phyloP scores from a whole-genome alignment of 495 filamentous ascomycete genomes.

The Neurospora sp. region DNA sequence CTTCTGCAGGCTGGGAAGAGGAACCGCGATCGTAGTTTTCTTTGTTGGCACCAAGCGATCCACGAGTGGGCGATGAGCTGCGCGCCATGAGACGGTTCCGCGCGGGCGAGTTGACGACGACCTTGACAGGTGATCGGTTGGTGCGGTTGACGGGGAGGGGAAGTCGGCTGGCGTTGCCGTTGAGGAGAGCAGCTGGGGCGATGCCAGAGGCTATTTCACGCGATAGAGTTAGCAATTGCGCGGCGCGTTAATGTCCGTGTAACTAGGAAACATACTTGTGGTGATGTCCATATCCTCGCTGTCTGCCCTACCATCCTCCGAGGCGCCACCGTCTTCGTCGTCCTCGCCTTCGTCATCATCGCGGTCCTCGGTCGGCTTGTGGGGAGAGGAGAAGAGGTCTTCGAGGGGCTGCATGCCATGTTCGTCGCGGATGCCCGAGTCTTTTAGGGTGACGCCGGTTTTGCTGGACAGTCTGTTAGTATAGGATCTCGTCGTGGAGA shows the following conservation, averaged over 20 bases:
- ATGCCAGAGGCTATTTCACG: conserved; percentile 14
- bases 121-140: conserved; percentile 43
- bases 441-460: conserved; percentile 75
- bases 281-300: conserved; percentile 36
- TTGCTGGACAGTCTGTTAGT: conserved; percentile 30
- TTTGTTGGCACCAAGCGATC: conserved; percentile 16
- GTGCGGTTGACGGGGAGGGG: conserved; percentile 38
- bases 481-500: background rate
- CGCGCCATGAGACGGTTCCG: conserved; percentile 35
- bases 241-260: background rate
- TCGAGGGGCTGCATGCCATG: conserved; percentile 83
- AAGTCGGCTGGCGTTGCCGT: conserved; percentile 27
- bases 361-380: conserved; percentile 8
- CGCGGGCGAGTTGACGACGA: conserved; percentile 45
- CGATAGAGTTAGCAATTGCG: background rate
- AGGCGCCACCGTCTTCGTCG: conserved; percentile 1
- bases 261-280: conserved; percentile 18
- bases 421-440: conserved; percentile 76
- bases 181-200: conserved; percentile 21
- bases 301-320: conserved; percentile 17
- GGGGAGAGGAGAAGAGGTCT: conserved; percentile 81
- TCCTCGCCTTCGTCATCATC: conserved; percentile 6
- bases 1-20: conserved; percentile 11
- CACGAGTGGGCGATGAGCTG: conserved; percentile 32
- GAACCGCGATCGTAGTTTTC: conserved; percentile 10